Evolutionary conservation across 768 basidiomycete species (phyloP).

Genomic region (Pleurotus djamor): DNA sequence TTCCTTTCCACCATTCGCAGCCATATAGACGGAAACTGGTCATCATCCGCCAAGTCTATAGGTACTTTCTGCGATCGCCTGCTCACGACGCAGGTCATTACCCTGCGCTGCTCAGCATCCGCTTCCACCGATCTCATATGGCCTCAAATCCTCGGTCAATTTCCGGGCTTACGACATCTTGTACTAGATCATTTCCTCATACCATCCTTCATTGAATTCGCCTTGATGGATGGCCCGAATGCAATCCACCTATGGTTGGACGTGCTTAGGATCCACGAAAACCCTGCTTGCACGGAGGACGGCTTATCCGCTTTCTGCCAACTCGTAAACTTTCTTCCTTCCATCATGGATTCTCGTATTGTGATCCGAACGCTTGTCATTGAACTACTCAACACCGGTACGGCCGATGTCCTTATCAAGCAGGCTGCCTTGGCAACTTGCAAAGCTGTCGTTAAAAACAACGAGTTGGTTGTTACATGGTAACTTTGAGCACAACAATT

Average conservation of each 20-base stretch:
- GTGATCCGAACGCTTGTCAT: no score
- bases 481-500: neutral
- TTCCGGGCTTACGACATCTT: neutral
- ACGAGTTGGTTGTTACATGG: no score
- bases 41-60: neutral
- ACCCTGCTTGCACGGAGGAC: neutral
- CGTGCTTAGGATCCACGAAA: neutral
- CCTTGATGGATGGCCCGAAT: neutral
- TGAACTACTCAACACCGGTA: no score
- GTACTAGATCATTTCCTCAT: neutral
- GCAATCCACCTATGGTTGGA: neutral
- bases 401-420: no score
- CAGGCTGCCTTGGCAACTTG: no score
- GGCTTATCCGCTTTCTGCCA: neutral
- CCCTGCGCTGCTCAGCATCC: neutral
- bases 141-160: neutral
- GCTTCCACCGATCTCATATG: neutral
- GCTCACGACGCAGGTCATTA: neutral
- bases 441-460: no score
- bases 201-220: neutral
- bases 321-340: no score
- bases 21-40: neutral
- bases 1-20: neutral
- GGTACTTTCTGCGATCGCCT: neutral
- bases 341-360: no score